Conservation (phyloP, 495 filamentous ascomycete species). For the Aspergillus bertholletiae region DNA sequence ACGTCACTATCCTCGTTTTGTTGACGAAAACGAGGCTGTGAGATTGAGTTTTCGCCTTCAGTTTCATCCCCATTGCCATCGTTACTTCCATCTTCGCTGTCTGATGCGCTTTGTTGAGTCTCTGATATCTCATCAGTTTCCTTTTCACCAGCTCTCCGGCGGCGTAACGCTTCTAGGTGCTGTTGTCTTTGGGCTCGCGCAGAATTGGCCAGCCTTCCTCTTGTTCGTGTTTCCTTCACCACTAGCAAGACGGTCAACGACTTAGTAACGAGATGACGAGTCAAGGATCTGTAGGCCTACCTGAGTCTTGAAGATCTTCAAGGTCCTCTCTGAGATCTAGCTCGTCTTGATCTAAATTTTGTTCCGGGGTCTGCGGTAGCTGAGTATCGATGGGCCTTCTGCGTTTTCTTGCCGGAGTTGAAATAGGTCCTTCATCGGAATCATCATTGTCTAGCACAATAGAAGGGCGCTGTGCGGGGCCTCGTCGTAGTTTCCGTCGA, state of each 20-base stretch:
- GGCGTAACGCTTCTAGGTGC: slow-evolving; percentile 51
- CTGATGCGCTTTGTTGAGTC: slow-evolving; percentile 24
- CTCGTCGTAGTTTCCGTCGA: slow-evolving; percentile 33
- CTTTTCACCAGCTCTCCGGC: slow-evolving; percentile 55
- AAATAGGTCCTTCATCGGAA: slow-evolving; percentile 23
- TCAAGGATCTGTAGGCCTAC: slow-evolving; percentile 23
- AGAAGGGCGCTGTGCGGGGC: slow-evolving; percentile 10
- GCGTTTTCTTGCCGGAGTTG: slow-evolving; percentile 26
- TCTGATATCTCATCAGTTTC: slow-evolving; percentile 35
- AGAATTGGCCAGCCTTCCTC: slow-evolving; percentile 34
- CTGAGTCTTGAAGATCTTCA: slow-evolving; percentile 43
- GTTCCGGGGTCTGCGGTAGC: slow-evolving; percentile 23
- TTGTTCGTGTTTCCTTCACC: slow-evolving; percentile 39
- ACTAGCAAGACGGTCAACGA: slow-evolving; percentile 21
- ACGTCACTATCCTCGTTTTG: slow-evolving; percentile 28
- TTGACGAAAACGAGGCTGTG: slow-evolving; percentile 8
- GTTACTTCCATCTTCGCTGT: background rate
- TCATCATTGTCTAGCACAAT: slow-evolving; percentile 22
- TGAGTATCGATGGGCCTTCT: slow-evolving; percentile 10
- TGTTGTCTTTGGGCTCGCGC: slow-evolving; percentile 42
- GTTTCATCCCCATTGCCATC: slow-evolving; percentile 16
- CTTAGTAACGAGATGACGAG: too few relatives aligned
- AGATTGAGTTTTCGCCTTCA: slow-evolving; percentile 17
- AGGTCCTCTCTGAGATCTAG: slow-evolving; percentile 45
- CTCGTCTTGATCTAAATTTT: slow-evolving; percentile 23